Evolutionary conservation across 306 rosid species (phyloP).

Genomic region (Malus sylvestris): DNA sequence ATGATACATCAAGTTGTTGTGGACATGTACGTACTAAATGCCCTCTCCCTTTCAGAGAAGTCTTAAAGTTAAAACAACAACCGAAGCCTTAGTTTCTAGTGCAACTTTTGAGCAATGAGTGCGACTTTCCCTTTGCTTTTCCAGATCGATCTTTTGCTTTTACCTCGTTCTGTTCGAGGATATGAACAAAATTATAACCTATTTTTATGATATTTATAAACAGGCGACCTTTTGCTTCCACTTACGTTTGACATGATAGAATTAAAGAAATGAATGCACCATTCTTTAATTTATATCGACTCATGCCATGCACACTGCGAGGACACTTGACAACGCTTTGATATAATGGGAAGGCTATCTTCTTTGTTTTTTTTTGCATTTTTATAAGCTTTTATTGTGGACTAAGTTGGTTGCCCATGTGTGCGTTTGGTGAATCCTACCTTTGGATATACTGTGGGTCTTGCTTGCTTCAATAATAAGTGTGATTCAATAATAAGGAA

Average conservation of each 20-base stretch:
- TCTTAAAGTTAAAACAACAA: neutral
- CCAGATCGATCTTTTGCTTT: neutral
- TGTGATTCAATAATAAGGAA: neutral
- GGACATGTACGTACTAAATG: neutral
- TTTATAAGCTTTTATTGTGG: neutral
- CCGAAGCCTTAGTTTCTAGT: neutral
- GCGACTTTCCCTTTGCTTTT: neutral
- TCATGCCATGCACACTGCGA: neutral
- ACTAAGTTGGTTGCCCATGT: neutral
- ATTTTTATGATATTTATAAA: neutral
- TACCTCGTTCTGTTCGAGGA: neutral
- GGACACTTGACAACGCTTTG: neutral
- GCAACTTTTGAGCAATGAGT: neutral
- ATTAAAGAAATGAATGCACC: neutral
- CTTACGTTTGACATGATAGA: neutral
- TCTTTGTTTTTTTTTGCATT: neutral
- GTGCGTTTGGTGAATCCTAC: neutral
- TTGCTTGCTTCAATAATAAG: neutral
- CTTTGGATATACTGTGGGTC: neutral
- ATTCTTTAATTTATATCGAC: neutral
- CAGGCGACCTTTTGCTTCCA: neutral
- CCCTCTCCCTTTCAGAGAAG: neutral
- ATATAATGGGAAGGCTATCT: neutral
- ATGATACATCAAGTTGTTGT: neutral
- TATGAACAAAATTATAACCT: slow-evolving; percentile 20